Conservation (phyloP, 495 filamentous ascomycete species). For the Penicillium arizonense region DNA sequence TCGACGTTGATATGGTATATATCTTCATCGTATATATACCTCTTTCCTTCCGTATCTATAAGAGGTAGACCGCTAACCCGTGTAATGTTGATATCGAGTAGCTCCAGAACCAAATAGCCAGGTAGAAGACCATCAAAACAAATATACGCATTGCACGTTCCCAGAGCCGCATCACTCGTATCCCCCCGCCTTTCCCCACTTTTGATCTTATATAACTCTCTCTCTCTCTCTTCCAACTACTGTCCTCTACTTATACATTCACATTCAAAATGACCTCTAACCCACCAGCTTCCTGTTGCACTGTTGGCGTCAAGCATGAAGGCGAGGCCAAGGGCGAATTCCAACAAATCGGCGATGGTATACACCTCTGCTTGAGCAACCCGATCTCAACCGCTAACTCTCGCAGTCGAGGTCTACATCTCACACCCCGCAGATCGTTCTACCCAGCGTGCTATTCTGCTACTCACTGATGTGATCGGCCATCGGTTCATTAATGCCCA, state of each 20-base stretch:
- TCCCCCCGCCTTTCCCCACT: too few relatives aligned
- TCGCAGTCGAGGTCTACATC: conserved; percentile 29
- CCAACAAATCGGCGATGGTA: conserved; percentile 27
- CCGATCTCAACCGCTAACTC: neutral
- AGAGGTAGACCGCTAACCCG: neutral
- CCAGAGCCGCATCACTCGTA: too few relatives aligned
- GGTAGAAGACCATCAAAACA: too few relatives aligned
- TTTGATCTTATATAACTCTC: neutral
- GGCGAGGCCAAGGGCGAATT: conserved; percentile 26
- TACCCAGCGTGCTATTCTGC: conserved; percentile 25
- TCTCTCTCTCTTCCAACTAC: neutral
- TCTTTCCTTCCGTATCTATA: too few relatives aligned
- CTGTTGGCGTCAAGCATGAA: conserved; percentile 36
- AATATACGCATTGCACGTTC: too few relatives aligned
- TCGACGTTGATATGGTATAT: neutral
- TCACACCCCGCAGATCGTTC: conserved; percentile 19
- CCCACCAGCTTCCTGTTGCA: conserved; percentile 46
- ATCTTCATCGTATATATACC: too few relatives aligned
- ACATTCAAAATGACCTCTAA: conserved; percentile 45
- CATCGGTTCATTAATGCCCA: conserved; percentile 35
- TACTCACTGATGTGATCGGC: conserved; percentile 35
- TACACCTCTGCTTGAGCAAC: neutral
- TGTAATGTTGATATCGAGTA: neutral
- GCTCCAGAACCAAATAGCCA: too few relatives aligned
- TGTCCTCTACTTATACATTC: too few relatives aligned